Conservation (phyloP, 805 yeast genomes). For the Kuraishia molischiana region DNA sequence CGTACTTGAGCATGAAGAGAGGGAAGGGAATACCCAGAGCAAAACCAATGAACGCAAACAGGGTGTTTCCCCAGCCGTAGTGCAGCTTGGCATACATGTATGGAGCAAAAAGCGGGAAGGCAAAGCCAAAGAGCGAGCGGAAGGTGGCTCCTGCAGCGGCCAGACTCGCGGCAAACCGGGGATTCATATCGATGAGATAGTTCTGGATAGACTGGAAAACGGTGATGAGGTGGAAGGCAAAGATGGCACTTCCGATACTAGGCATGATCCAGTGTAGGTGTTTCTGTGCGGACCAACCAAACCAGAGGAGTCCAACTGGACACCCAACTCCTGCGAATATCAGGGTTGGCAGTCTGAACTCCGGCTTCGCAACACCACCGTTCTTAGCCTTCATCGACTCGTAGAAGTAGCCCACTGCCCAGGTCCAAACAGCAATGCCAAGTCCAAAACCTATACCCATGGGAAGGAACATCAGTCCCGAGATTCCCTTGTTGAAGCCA, state of each 20-base stretch:
- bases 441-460: conserved; percentile 43
- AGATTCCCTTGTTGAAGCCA: conserved; percentile 34
- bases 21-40: conserved; percentile 64
- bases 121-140: conserved; percentile 58
- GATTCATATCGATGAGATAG: conserved; percentile 64
- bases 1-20: conserved; percentile 41
- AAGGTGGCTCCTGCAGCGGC: conserved; percentile 61
- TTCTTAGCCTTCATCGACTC: conserved; percentile 26
- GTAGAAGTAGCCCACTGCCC: conserved; percentile 30
- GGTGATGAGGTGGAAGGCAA: conserved; percentile 49
- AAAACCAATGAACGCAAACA: conserved; percentile 48
- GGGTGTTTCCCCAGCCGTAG: conserved; percentile 64
- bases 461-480: conserved; percentile 52
- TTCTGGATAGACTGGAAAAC: conserved; percentile 62
- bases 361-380: conserved; percentile 51
- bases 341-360: conserved; percentile 44
- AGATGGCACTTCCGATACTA: conserved; percentile 46
- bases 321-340: conserved; percentile 39
- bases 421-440: conserved; percentile 42
- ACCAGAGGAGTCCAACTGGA: conserved; percentile 57
- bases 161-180: conserved; percentile 59
- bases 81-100: conserved; percentile 45
- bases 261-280: conserved; percentile 56
- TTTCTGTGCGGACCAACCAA: conserved; percentile 61
- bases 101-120: conserved; percentile 57